phyloP scores from a whole-genome alignment of 768 basidiomycete genomes.

The Lyophyllum shimeji region DNA sequence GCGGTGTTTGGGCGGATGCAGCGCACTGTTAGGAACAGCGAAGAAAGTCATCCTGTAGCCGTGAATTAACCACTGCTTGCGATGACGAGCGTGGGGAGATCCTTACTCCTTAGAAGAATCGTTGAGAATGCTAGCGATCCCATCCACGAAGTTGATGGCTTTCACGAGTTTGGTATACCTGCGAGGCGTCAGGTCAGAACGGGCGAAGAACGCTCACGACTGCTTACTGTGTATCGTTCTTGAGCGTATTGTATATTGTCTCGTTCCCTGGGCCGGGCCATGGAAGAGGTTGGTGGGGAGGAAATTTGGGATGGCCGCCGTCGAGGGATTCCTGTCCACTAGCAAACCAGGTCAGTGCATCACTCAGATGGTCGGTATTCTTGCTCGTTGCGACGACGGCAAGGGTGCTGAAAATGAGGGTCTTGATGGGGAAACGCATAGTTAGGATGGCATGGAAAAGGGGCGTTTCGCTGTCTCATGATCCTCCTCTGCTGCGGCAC shows the following conservation, averaged over 20 bases:
- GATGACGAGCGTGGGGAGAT: neutral
- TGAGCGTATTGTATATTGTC: conserved; percentile 11
- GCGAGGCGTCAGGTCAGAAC: neutral
- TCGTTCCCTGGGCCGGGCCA: conserved; percentile 6
- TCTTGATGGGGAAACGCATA: conserved; percentile 5
- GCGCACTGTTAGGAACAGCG: conserved; percentile 46
- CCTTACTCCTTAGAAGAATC: conserved; percentile 16
- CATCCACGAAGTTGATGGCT: conserved; percentile 24
- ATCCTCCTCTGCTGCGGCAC: neutral
- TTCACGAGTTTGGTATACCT: conserved; percentile 25
- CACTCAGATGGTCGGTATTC: neutral
- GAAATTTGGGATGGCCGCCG: neutral
- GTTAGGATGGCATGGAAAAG: neutral
- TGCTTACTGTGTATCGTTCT: conserved; percentile 8
- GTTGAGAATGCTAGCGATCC: conserved; percentile 17
- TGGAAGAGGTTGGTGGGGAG: neutral
- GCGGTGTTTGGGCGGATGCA: conserved; percentile 26
- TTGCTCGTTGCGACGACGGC: neutral
- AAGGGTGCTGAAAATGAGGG: neutral
- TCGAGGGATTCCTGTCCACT: neutral
- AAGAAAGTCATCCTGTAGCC: conserved; percentile 51
- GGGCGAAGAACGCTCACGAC: neutral
- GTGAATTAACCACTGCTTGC: neutral
- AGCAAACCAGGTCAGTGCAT: neutral
- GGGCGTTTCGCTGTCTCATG: neutral